These are phyloP conservation scores for Ambrosia trifida DNA, from an alignment of 129 eudicot genomes.

Conservation along the genomic window DNA sequence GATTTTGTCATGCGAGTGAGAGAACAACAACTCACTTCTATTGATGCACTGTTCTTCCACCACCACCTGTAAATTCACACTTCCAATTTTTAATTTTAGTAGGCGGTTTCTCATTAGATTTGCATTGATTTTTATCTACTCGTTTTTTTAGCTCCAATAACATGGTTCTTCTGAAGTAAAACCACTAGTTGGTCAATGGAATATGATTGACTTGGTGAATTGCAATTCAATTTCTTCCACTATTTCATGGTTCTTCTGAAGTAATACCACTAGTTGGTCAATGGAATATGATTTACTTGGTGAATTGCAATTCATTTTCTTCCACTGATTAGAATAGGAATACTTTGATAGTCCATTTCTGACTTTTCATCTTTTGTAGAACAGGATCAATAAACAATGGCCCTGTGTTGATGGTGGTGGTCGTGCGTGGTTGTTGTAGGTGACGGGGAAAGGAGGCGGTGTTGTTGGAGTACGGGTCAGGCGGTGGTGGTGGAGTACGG, in stretches of 20 bases:
- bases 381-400: slow-evolving; percentile 68
- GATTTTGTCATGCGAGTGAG: slow-evolving; percentile 72
- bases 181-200: no score
- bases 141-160: slow-evolving; percentile 54
- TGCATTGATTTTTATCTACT: background rate
- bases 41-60: slow-evolving; percentile 73
- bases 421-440: no score
- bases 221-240: no score
- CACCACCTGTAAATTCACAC: slow-evolving; percentile 52
- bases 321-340: background rate
- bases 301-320: slow-evolving; percentile 12
- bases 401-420: no score
- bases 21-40: slow-evolving; percentile 34
- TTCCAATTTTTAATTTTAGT: background rate
- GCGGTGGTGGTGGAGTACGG: no score
- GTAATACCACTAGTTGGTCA: slow-evolving; percentile 70
- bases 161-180: no score
- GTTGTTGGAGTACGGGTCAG: no score
- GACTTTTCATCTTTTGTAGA: slow-evolving; percentile 36
- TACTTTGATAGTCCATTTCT: background rate
- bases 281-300: slow-evolving; percentile 93
- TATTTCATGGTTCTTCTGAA: slow-evolving; percentile 39
- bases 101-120: background rate
- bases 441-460: no score
- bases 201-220: no score